These are phyloP conservation scores for Bipolaris victoriae DNA, from an alignment of 2,329 filamentous ascomycete species.

Conservation along the genomic window DNA sequence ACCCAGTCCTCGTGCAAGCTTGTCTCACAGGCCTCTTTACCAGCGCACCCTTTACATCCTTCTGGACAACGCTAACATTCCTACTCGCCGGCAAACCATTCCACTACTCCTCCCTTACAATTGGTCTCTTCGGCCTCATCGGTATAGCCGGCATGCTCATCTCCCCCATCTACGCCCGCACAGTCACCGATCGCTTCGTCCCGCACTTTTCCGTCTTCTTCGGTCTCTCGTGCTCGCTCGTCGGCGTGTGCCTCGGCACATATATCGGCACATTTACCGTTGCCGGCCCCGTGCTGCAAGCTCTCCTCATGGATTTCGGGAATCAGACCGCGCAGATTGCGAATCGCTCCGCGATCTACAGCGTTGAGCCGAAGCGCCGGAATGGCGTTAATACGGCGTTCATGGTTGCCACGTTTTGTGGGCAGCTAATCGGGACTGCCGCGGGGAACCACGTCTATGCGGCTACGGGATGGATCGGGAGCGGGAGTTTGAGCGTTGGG, in stretches of 20 bases:
- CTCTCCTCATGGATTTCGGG: slow-evolving; percentile 72
- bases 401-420: slow-evolving; percentile 77
- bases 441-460: slow-evolving; percentile 63
- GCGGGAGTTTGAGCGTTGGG: slow-evolving; percentile 63
- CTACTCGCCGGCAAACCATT: slow-evolving; percentile 74
- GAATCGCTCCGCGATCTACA: slow-evolving; percentile 73
- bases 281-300: slow-evolving; percentile 75
- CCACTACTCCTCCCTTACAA: slow-evolving; percentile 68
- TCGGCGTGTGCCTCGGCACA: slow-evolving; percentile 70
- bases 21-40: slow-evolving; percentile 70
- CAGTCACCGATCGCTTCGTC: slow-evolving; percentile 72
- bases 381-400: slow-evolving; percentile 83
- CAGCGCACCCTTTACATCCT: slow-evolving; percentile 67
- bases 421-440: slow-evolving; percentile 71
- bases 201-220: slow-evolving; percentile 71
- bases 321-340: slow-evolving; percentile 76
- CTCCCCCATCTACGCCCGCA: slow-evolving; percentile 71
- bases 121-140: slow-evolving; percentile 80
- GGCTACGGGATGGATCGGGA: slow-evolving; percentile 61
- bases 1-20: slow-evolving; percentile 73
- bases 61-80: slow-evolving; percentile 81
- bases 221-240: slow-evolving; percentile 64
- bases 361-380: slow-evolving; percentile 71
- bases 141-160: slow-evolving; percentile 72
- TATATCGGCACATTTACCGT: slow-evolving; percentile 70